Evolutionary conservation across 139 green algal genomes (phyloP), one percentile per base, ranked within the genome.

Genomic region (Chlamydomonas urium): DNA sequence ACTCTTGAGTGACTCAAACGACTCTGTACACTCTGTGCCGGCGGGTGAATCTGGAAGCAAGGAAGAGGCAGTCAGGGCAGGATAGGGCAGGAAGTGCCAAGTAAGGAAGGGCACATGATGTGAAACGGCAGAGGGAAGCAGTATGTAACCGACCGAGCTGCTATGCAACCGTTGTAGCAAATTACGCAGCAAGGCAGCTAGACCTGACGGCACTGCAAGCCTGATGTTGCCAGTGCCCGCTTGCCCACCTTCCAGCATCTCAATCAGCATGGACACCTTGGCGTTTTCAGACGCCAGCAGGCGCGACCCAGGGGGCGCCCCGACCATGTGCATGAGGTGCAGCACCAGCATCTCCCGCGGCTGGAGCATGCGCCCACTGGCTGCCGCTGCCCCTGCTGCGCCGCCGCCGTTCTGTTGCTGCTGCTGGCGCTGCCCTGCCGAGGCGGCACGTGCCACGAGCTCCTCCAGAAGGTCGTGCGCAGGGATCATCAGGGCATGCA

Each of bases 221-320:
- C n/a, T n/a, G n/a, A n/a, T n/a, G n/a, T n/a, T n/a, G n/a, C n/a
- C n/a, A n/a, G n/a, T n/a, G n/a, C n/a, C n/a, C n/a, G n/a, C n/a
- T n/a, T n/a, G n/a, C n/a, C n/a, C n/a, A 77, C 71, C 71, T 59
- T 78, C 72, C 4, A 78, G 50, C 72, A 78, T 78, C n/a, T 78
- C 72, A 1, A 62, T 29, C 48, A 78, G 65, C 72, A 73, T 71
- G 10, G 37, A 56, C 38, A 26, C 60, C 19, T 66, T 34, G 14
- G 73, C 72, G 4, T n/a, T 69, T 1, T 78, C 72, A 14, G 63
- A 59, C 63, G 50, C 31, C 3, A 5, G 24, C 50, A 78, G 63
- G 6, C 72, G 48, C 2, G 17, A 48, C 6, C 38, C 42, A 2
- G 72, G 50, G 17, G 50, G 6, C 5, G 72, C 32, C 1, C 36